Conservation (phyloP, 192 early-diverging fungal species). For the Geranomyces michiganensis region DNA sequence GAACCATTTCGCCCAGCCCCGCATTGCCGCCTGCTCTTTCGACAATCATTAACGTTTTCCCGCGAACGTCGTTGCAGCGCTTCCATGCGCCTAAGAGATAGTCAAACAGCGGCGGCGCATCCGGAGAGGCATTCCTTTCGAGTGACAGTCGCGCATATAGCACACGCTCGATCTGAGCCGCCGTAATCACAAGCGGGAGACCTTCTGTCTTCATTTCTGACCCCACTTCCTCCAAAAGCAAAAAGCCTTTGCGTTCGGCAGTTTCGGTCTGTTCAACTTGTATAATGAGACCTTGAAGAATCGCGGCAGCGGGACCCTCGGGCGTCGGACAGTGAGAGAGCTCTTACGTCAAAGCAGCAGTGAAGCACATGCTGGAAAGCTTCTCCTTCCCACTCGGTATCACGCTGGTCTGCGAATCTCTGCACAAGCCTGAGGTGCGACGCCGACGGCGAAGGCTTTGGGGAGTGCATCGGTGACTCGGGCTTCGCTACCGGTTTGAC, state of each 20-base stretch:
- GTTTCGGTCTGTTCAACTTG: background rate
- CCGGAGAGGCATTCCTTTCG: constrained; percentile 33
- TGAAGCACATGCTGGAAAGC: constrained; percentile 75
- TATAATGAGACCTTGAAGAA: background rate
- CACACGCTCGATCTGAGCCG: constrained; percentile 29
- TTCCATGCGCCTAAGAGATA: constrained; percentile 49
- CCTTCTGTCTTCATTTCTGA: constrained; percentile 33
- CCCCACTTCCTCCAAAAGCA: constrained; percentile 23
- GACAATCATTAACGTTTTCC: constrained; percentile 46
- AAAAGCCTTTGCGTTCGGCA: constrained; percentile 24
- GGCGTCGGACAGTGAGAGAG: background rate
- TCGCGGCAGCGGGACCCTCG: background rate
- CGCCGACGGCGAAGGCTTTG: constrained; percentile 17
- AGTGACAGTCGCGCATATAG: constrained; percentile 45
- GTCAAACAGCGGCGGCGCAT: constrained; percentile 36
- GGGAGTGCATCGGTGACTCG: background rate
- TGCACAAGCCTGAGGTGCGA: constrained; percentile 1
- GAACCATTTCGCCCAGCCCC: constrained; percentile 22
- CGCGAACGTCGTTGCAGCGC: constrained; percentile 35
- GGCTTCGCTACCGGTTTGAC: background rate
- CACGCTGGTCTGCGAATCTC: constrained; percentile 33
- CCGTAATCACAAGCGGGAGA: constrained; percentile 26
- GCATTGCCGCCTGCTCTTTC: constrained; percentile 46
- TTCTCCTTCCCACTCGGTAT: constrained; percentile 84
- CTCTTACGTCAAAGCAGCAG: constrained; percentile 72